Evolutionary conservation across 2,329 filamentous ascomycete species (phyloP).

Genomic region (Cordyceps pruinosa): DNA sequence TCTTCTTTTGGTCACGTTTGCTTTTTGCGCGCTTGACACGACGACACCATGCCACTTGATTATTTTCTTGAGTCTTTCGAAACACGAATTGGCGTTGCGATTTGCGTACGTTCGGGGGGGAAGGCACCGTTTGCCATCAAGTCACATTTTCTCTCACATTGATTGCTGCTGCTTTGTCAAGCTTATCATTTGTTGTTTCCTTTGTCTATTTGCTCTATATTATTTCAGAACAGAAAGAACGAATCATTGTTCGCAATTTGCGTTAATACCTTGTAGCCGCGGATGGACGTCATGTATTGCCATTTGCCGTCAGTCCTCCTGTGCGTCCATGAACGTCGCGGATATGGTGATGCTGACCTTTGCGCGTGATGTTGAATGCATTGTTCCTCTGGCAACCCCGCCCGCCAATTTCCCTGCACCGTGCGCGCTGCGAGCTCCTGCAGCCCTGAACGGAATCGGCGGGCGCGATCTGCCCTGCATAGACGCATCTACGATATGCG

Average conservation of each 20-base stretch:
- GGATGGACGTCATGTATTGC: too few species aligned
- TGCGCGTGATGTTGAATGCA: too few species aligned
- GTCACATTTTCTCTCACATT: constrained; percentile 13
- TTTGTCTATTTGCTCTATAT: constrained; percentile 9
- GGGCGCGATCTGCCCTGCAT: too few species aligned
- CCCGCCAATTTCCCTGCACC: too few species aligned
- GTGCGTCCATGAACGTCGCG: too few species aligned
- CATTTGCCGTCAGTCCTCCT: too few species aligned
- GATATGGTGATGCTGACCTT: too few species aligned
- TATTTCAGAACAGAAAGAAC: not conserved
- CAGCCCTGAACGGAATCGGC: too few species aligned
- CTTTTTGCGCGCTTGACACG: constrained; percentile 28
- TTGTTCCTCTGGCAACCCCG: too few species aligned
- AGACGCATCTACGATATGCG: too few species aligned
- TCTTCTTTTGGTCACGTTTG: constrained; percentile 8
- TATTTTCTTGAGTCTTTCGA: constrained; percentile 24
- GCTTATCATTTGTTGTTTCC: constrained; percentile 3
- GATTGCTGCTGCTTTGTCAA: constrained; percentile 12
- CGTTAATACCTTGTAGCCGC: too few species aligned
- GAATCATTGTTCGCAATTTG: not conserved
- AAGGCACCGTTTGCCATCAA: constrained; percentile 4
- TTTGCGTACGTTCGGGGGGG: constrained; percentile 15
- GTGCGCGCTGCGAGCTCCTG: too few species aligned
- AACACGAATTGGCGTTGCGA: constrained; percentile 37
- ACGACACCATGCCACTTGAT: constrained; percentile 23